These are phyloP conservation scores for Oehlia diaphana DNA, from an alignment of 192 early-diverging fungal genomes.

Conservation along the genomic window DNA sequence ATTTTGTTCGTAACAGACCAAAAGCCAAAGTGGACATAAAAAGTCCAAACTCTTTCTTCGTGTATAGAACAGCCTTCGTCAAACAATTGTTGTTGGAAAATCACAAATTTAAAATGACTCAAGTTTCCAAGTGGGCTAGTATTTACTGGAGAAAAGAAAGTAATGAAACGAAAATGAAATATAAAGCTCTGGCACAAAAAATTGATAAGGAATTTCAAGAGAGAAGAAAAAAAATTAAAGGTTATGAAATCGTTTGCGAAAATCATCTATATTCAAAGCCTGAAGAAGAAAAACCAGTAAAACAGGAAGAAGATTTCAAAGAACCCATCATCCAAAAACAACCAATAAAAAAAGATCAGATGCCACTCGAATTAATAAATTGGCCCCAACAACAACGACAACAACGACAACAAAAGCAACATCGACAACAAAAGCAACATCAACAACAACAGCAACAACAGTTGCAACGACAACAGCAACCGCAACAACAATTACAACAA, in stretches of 20 bases:
- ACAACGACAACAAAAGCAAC: no score
- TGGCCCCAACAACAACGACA: no score
- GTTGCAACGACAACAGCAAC: no score
- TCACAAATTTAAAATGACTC: slow-evolving; percentile 1
- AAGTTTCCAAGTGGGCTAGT: not conserved
- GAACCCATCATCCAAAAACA: not conserved
- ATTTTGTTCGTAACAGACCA: not conserved
- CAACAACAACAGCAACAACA: no score
- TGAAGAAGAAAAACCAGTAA: not conserved
- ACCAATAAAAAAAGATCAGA: no score
- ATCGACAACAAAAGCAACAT: no score
- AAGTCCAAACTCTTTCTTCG: not conserved
- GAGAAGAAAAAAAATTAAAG: not conserved
- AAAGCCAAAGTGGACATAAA: not conserved
- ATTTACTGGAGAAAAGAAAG: not conserved
- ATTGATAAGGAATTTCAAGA: slow-evolving; percentile 8
- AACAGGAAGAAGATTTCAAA: not conserved
- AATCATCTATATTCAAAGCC: not conserved
- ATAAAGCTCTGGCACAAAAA: not conserved
- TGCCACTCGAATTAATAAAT: no score
- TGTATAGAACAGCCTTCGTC: not conserved
- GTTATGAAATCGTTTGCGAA: not conserved
- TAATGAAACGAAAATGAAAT: not conserved
- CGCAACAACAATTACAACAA: no score
- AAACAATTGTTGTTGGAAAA: not conserved